These are phyloP conservation scores for Orbilia brochopaga DNA, from an alignment of 2,329 filamentous ascomycete species.

Conservation along the genomic window DNA sequence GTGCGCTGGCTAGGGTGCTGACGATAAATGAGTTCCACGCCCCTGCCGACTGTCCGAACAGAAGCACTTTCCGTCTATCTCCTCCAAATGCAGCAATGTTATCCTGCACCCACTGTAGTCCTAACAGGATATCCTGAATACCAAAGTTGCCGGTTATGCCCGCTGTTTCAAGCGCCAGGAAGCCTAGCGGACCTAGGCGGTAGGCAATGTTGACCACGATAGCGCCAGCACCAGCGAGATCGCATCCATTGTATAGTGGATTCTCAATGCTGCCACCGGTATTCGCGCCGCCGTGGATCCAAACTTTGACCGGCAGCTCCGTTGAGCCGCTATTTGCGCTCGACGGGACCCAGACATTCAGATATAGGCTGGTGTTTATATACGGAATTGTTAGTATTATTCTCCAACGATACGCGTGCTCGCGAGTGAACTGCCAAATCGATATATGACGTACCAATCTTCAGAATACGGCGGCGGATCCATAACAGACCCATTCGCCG, in stretches of 20 bases:
- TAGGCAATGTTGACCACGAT: constrained; percentile 57
- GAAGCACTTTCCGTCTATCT: constrained; percentile 66
- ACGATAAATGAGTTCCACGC: constrained; percentile 56
- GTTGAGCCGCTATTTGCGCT: not conserved
- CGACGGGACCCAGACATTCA: constrained; percentile 35
- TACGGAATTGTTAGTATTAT: not conserved
- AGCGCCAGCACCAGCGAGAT: constrained; percentile 17
- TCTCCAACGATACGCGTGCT: too few relatives aligned
- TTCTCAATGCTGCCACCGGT: constrained; percentile 31
- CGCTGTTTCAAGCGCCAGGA: constrained; percentile 64
- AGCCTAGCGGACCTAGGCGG: constrained; percentile 68
- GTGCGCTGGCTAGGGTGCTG: constrained; percentile 23
- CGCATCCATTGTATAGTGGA: constrained; percentile 27
- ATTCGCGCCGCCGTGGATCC: constrained; percentile 34
- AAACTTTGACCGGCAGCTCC: constrained; percentile 34
- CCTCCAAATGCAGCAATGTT: constrained; percentile 68
- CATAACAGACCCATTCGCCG: not conserved
- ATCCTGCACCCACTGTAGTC: constrained; percentile 68
- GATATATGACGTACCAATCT: constrained; percentile 38
- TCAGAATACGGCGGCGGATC: constrained; percentile 23
- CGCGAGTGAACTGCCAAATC: too few relatives aligned
- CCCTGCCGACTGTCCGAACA: constrained; percentile 69
- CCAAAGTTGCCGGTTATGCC: constrained; percentile 68
- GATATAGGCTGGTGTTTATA: constrained; percentile 17
- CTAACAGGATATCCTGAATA: constrained; percentile 68